Percentiles rank a stretch among this genome's conserved stretches.
These are phyloP conservation scores for Saprolegnia diclina DNA, from an alignment of 352 stramenopile genomes.

Conservation along the genomic window DNA sequence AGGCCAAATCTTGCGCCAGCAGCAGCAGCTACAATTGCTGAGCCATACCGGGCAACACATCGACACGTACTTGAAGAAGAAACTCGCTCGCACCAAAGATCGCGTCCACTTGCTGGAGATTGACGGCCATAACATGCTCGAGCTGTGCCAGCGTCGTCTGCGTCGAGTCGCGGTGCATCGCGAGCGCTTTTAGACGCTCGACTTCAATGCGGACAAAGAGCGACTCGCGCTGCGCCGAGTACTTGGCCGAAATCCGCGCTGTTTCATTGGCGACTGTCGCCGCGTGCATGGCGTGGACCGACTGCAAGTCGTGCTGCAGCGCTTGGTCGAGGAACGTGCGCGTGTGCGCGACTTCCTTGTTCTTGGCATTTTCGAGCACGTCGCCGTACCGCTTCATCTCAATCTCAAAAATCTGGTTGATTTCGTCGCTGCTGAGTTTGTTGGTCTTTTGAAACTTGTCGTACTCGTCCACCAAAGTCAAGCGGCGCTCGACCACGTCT, in stretches of 20 bases:
- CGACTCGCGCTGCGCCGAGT: constrained; percentile 39
- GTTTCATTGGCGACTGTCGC: constrained; percentile 47
- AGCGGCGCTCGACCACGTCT: constrained; percentile 47
- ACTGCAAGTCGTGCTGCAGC: constrained; percentile 53
- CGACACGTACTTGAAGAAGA: constrained; percentile 36
- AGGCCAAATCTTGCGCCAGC: constrained; percentile 64
- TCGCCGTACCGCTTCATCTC: constrained; percentile 37
- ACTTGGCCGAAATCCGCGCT: constrained; percentile 60
- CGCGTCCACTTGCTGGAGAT: constrained; percentile 48
- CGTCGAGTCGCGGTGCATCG: constrained; percentile 48
- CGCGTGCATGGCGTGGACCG: constrained; percentile 60
- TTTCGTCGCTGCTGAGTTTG: constrained; percentile 38
- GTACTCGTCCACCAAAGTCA: constrained; percentile 48
- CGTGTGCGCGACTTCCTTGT: constrained; percentile 38
- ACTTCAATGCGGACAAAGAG: constrained; percentile 38
- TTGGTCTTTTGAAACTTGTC: constrained; percentile 47
- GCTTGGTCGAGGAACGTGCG: constrained; percentile 42
- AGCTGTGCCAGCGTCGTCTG: constrained; percentile 47
- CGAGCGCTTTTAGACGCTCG: constrained; percentile 42
- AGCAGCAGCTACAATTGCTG: constrained; percentile 40
- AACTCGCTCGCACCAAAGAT: constrained; percentile 73
- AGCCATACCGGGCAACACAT: not conserved
- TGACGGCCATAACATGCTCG: constrained; percentile 49
- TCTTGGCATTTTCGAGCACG: constrained; percentile 39
- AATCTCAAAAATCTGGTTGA: constrained; percentile 45